Percentiles rank a stretch among this genome's conserved stretches.
Evolutionary conservation across 1,284 basidiomycete species (phyloP).

Genomic region (Kwoniella shivajii): DNA sequence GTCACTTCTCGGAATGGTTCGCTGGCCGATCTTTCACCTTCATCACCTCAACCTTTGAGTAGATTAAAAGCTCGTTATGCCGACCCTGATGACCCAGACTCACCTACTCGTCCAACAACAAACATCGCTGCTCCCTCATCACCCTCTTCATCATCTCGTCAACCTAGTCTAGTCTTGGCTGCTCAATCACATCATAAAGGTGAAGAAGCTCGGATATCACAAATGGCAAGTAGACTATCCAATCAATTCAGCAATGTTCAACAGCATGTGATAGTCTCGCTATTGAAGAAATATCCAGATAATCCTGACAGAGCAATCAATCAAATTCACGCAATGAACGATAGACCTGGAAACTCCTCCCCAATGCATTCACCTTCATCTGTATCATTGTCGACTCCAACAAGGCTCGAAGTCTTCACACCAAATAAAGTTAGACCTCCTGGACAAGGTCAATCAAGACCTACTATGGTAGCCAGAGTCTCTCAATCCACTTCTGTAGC

Average conservation of each 20-base stretch:
- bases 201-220: not conserved
- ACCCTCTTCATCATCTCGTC: constrained; percentile 15
- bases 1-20: constrained; percentile 1
- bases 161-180: constrained; percentile 21
- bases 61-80: constrained; percentile 15
- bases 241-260: constrained; percentile 27
- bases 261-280: constrained; percentile 13
- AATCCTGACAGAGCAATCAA: constrained; percentile 23
- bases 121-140: constrained; percentile 3
- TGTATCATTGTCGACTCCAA: not conserved
- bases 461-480: not conserved
- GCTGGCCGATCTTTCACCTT: constrained; percentile 14
- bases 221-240: constrained; percentile 18
- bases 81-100: constrained; percentile 21
- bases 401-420: not conserved
- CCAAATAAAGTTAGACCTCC: constrained; percentile 1
- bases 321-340: constrained; percentile 19
- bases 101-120: constrained; percentile 6
- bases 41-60: constrained; percentile 17
- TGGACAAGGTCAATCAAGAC: not conserved
- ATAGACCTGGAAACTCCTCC: constrained; percentile 2
- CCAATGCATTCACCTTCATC: not conserved
- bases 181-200: constrained; percentile 16
- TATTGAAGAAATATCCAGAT: constrained; percentile 18
- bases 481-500: constrained; percentile 3